Evolutionary conservation across 257 asterid species (phyloP), one percentile per base, ranked within the genome.

Genomic region (Cordia subcordata): DNA sequence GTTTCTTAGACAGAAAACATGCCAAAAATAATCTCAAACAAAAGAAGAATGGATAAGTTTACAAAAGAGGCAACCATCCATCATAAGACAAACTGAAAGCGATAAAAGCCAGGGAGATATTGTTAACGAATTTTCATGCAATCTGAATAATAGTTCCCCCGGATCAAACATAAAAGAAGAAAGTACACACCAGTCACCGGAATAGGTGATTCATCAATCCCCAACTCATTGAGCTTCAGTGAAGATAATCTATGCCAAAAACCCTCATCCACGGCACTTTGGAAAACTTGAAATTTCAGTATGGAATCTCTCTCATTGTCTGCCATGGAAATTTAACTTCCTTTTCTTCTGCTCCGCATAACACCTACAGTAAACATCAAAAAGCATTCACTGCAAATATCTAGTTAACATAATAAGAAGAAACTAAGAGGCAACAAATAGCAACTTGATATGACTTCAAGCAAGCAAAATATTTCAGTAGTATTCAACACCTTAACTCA

Each of bases 241-340:
- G 96, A 86, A 55, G 96, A 88, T 54, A 92, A 78, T 65, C 77
- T 75, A 66, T 81, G 96, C 99, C 99, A 92, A 58, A 88, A 92
- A 0, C 96, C 95, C 77, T 84, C 99, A 56, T 92, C 99, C 54
- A 84, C 88, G 21, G 71, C 67, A 78, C 99, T 92, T 62, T 84
- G 93, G 20, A 92, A 80, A 0, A 88, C 85, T 49, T 84, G 93
- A 61, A 86, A 92, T 50, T 75, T 85, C 72, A 88, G 88, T 55
- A 75, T 57, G 35, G 71, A 51, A 18, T 63, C 72, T 64, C 68
- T 65, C 68, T 61, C 84, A 49, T 50, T 42, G 59, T 69, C 82
- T 58, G 58, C 77, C 84, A 77, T 74, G 10, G 10, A 11, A 8
- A 53, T 33, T 21, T 22, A n/a, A 23, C 10, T 20, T 21, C 17